These are phyloP conservation scores for Leucaena leucocephala DNA, from an alignment of 306 rosid species.

Conservation along the genomic window DNA sequence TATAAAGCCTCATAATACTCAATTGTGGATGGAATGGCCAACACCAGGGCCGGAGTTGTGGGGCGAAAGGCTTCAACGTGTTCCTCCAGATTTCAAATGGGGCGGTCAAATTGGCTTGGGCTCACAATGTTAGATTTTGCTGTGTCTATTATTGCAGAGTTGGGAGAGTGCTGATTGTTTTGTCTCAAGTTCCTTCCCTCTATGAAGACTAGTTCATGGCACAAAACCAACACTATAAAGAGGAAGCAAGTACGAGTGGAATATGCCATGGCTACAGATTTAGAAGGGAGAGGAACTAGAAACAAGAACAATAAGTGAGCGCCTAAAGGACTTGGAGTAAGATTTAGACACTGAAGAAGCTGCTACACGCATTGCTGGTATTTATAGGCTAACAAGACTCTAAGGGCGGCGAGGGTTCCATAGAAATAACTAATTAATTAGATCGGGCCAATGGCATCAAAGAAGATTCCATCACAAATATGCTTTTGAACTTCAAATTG, in stretches of 20 bases:
- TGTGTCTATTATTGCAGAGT: not conserved
- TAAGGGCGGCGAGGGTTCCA: not conserved
- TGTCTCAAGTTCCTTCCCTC: conserved; percentile 60
- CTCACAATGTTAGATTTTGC: not conserved
- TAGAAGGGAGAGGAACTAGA: not conserved
- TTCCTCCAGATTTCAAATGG: conserved; percentile 34
- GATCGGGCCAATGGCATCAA: not conserved
- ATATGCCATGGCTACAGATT: conserved; percentile 53
- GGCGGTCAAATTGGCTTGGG: not conserved
- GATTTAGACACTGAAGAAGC: not conserved
- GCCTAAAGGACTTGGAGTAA: not conserved
- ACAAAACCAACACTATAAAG: conserved; percentile 53
- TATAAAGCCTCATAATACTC: no score
- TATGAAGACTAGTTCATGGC: conserved; percentile 42
- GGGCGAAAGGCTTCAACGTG: conserved; percentile 66
- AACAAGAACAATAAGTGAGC: not conserved
- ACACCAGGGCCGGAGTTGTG: conserved; percentile 78
- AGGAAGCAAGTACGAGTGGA: conserved; percentile 45
- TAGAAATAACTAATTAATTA: no score
- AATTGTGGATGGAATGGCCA: conserved; percentile 58
- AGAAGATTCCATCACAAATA: not conserved
- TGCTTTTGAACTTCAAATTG: not conserved
- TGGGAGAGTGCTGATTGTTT: conserved; percentile 13
- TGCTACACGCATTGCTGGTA: not conserved
- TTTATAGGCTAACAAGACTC: not conserved